These are phyloP conservation scores for Pisolithus sp. DNA, from an alignment of 768 basidiomycete species.

Conservation along the genomic window DNA sequence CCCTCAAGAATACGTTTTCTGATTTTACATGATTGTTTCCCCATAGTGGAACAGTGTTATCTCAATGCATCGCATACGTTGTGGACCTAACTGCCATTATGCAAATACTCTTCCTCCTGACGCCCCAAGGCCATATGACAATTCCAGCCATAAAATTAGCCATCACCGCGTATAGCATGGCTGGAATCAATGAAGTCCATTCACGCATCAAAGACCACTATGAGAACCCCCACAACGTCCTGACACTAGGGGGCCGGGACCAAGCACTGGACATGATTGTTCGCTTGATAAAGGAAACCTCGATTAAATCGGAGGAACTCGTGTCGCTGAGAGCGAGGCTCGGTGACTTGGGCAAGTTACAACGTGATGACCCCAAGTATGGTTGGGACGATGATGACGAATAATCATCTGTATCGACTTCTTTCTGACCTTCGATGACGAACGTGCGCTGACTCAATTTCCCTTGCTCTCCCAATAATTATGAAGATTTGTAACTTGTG, in stretches of 20 bases:
- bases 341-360: background rate
- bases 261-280: slow-evolving; percentile 1
- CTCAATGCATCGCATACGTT: slow-evolving; percentile 20
- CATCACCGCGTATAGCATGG: background rate
- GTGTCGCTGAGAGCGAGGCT: slow-evolving; percentile 1
- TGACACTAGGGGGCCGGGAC: background rate
- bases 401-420: background rate
- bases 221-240: background rate
- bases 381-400: background rate
- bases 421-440: background rate
- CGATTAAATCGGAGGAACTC: slow-evolving; percentile 3
- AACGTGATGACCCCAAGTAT: background rate
- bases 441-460: background rate
- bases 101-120: slow-evolving; percentile 16
- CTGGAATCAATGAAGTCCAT: slow-evolving; percentile 2
- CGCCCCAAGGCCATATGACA: slow-evolving; percentile 1
- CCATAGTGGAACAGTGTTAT: background rate
- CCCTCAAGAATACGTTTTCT: background rate
- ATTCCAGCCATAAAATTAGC: slow-evolving; percentile 2
- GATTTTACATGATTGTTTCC: background rate
- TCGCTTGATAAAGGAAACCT: background rate
- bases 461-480: background rate
- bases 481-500: background rate
- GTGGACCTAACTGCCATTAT: slow-evolving; percentile 20
- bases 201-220: background rate